These are phyloP conservation scores for Stromatinia cepivora DNA, from an alignment of 2,329 filamentous ascomycete species.

Conservation along the genomic window DNA sequence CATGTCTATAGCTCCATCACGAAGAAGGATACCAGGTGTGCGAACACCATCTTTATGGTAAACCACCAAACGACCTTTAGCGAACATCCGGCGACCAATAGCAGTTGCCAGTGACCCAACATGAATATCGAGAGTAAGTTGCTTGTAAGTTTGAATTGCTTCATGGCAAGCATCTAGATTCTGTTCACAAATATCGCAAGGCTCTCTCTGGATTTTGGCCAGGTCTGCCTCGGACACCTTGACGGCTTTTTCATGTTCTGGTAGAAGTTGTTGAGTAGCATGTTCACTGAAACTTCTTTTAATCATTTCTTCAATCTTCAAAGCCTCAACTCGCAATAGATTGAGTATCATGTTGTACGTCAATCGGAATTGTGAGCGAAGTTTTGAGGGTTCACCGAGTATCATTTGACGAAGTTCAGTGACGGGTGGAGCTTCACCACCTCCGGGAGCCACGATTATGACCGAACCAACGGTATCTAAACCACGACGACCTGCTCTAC, in stretches of 20 bases:
- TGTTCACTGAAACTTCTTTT: conserved; percentile 99
- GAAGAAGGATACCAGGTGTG: conserved; percentile 76
- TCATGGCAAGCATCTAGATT: conserved; percentile 80
- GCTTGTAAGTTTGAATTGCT: conserved; percentile 76
- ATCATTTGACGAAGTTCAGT: conserved; percentile 89
- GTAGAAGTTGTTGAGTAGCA: conserved; percentile 88
- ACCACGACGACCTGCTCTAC: conserved; percentile 87
- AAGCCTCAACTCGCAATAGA: conserved; percentile 85
- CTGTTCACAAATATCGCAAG: conserved; percentile 77
- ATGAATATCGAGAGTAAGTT: conserved; percentile 79
- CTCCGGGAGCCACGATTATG: conserved; percentile 81
- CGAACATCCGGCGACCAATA: conserved; percentile 77
- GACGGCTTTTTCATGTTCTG: conserved; percentile 93
- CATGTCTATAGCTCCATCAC: conserved; percentile 70
- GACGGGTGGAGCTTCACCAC: conserved; percentile 85
- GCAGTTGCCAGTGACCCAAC: conserved; percentile 75
- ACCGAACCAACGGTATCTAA: conserved; percentile 91
- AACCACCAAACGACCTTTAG: conserved; percentile 73
- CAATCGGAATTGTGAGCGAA: conserved; percentile 91
- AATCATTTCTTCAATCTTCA: conserved; percentile 99
- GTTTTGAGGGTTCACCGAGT: conserved; percentile 88
- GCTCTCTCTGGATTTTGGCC: conserved; percentile 82
- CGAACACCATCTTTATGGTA: conserved; percentile 83
- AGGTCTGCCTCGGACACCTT: conserved; percentile 89
- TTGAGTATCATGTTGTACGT: conserved; percentile 99